phyloP scores from a whole-genome alignment of 2,329 filamentous ascomycete species.

The Zymoseptoria ardabiliae region DNA sequence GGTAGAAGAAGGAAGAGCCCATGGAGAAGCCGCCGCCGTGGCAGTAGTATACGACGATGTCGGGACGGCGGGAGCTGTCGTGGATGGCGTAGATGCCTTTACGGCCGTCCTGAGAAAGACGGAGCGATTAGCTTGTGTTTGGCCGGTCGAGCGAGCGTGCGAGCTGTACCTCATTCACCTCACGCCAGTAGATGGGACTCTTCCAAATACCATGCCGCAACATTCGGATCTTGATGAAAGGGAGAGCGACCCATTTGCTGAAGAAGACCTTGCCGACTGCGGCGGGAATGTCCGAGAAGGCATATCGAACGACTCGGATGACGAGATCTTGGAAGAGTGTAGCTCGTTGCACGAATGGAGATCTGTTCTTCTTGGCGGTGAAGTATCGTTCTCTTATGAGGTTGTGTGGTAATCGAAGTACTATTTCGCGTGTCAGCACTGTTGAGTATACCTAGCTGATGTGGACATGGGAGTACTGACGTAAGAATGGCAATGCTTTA shows the following conservation, averaged over 20 bases:
- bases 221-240: slow-evolving; percentile 70
- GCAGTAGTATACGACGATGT: slow-evolving; percentile 74
- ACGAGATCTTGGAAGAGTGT: slow-evolving; percentile 70
- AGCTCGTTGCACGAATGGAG: slow-evolving; percentile 61
- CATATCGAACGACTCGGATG: slow-evolving; percentile 69
- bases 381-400: slow-evolving; percentile 55
- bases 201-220: slow-evolving; percentile 60
- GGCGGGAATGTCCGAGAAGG: slow-evolving; percentile 64
- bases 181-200: slow-evolving; percentile 58
- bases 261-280: slow-evolving; percentile 69
- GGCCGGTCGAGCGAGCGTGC: not conserved
- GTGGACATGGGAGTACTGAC: slow-evolving; percentile 38
- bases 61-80: slow-evolving; percentile 54
- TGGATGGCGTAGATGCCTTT: slow-evolving; percentile 63
- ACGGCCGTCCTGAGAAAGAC: slow-evolving; percentile 14
- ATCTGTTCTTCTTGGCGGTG: slow-evolving; percentile 37
- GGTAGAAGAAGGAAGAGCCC: slow-evolving; percentile 76
- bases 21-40: slow-evolving; percentile 81
- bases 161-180: slow-evolving; percentile 44
- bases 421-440: slow-evolving; percentile 20
- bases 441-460: not conserved
- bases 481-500: slow-evolving; percentile 60
- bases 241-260: slow-evolving; percentile 62
- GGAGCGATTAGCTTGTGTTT: not conserved
- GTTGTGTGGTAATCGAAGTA: slow-evolving; percentile 50